These are phyloP conservation scores for Pulicaria dysenterica DNA, from an alignment of 129 eudicot genomes.

Conservation along the genomic window DNA sequence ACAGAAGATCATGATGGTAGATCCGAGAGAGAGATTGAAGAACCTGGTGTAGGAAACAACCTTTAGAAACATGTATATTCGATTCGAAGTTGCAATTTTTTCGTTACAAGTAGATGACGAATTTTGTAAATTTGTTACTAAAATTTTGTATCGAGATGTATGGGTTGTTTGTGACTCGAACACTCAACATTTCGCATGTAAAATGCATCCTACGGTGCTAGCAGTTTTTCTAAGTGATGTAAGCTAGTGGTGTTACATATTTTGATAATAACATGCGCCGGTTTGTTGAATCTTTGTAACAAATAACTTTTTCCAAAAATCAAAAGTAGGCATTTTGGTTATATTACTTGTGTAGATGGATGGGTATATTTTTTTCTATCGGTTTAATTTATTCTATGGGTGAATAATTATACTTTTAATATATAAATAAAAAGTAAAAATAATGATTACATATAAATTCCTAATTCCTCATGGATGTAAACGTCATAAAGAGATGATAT, in stretches of 20 bases:
- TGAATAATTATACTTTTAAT: too few relatives aligned
- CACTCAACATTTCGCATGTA: neutral
- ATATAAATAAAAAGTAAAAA: too few relatives aligned
- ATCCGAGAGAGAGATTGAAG: slow-evolving; percentile 31
- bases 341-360: too few relatives aligned
- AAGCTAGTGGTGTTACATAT: neutral
- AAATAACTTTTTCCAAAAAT: too few relatives aligned
- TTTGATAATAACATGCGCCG: too few relatives aligned
- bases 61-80: slow-evolving; percentile 30
- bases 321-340: too few relatives aligned
- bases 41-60: slow-evolving; percentile 30
- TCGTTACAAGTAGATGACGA: slow-evolving; percentile 30
- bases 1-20: slow-evolving; percentile 14
- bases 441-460: too few relatives aligned
- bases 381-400: too few relatives aligned
- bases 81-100: slow-evolving; percentile 16
- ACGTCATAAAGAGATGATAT: too few relatives aligned
- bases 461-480: too few relatives aligned
- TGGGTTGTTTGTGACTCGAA: slow-evolving; percentile 15
- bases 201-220: slow-evolving; percentile 11
- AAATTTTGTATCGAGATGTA: slow-evolving; percentile 21
- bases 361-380: too few relatives aligned
- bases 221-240: neutral
- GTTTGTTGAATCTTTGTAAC: too few relatives aligned
- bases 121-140: slow-evolving; percentile 23